Percentiles rank a stretch among this genome's conserved stretches.
Conservation (phyloP, 2,329 filamentous ascomycete species). For the Chalara sp. region DNA sequence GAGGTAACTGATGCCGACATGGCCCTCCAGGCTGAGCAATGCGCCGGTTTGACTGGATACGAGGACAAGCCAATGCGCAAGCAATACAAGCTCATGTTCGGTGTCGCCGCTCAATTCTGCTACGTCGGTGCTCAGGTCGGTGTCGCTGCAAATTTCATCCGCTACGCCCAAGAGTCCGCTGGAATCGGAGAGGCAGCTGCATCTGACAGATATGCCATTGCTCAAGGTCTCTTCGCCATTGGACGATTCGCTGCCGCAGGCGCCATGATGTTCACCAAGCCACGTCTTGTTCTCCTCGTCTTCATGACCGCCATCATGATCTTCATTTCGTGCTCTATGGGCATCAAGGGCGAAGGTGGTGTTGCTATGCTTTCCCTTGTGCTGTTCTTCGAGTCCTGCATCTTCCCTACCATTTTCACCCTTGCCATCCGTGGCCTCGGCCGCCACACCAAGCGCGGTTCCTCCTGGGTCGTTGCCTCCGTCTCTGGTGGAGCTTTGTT, state of each 20-base stretch:
- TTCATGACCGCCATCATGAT: constrained; percentile 54
- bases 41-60: constrained; percentile 13
- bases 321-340: constrained; percentile 35
- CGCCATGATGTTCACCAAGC: constrained; percentile 55
- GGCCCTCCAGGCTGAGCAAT: constrained; percentile 36
- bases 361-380: constrained; percentile 57
- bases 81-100: constrained; percentile 57
- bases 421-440: constrained; percentile 75
- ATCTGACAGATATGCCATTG: constrained; percentile 62
- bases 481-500: constrained; percentile 22
- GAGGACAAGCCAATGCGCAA: constrained; percentile 18
- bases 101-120: constrained; percentile 69
- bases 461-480: constrained; percentile 61
- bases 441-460: constrained; percentile 70
- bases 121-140: constrained; percentile 53
- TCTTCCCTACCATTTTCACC: constrained; percentile 78
- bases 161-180: constrained; percentile 36
- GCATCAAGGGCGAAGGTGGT: constrained; percentile 36
- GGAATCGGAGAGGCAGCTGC: constrained; percentile 40
- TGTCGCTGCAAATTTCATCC: constrained; percentile 54
- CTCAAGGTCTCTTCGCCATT: constrained; percentile 65
- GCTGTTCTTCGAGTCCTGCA: constrained; percentile 74
- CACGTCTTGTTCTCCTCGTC: constrained; percentile 60
- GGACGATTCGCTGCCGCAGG: constrained; percentile 64
- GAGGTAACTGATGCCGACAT: constrained; percentile 46